Evolutionary conservation across 1,284 basidiomycete species (phyloP).

Genomic region (Fomitiporia mediterranea): DNA sequence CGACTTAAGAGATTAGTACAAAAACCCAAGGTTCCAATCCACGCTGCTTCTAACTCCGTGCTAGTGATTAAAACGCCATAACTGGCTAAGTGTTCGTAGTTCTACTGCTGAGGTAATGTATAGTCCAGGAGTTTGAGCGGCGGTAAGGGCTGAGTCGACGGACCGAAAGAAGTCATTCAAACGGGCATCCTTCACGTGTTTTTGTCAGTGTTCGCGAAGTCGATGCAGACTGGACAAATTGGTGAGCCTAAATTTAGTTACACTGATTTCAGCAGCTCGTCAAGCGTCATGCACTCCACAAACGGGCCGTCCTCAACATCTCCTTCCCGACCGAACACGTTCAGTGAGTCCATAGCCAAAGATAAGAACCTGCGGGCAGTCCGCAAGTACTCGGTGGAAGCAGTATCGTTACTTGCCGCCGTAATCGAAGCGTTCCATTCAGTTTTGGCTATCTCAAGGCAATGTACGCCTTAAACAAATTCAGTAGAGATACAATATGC

Average conservation of each 20-base stretch:
- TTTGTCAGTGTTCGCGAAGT: too few species aligned
- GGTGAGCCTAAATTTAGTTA: conserved; percentile 14
- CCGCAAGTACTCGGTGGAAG: not conserved
- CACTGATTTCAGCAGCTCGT: conserved; percentile 26
- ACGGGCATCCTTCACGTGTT: too few species aligned
- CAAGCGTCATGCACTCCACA: conserved; percentile 1
- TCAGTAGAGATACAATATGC: not conserved
- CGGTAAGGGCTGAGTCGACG: not conserved
- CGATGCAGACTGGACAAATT: too few species aligned
- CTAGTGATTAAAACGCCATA: conserved; percentile 35
- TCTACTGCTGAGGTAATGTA: too few species aligned
- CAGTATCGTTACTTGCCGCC: not conserved
- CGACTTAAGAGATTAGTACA: too few species aligned
- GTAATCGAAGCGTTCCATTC: conserved; percentile 57
- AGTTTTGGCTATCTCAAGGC: conserved; percentile 69
- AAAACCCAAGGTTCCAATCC: not conserved
- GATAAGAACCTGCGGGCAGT: conserved; percentile 5
- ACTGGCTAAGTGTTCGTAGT: too few species aligned
- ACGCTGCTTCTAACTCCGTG: conserved; percentile 23
- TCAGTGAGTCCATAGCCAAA: conserved; percentile 12
- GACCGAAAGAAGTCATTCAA: too few species aligned
- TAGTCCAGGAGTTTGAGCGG: conserved; percentile 7
- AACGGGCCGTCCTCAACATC: conserved; percentile 40
- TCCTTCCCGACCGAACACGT: conserved; percentile 21
- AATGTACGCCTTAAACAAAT: conserved; percentile 54